These are phyloP conservation scores for Pelargonium nanum DNA, from an alignment of 345 rosid genomes.

Conservation along the genomic window DNA sequence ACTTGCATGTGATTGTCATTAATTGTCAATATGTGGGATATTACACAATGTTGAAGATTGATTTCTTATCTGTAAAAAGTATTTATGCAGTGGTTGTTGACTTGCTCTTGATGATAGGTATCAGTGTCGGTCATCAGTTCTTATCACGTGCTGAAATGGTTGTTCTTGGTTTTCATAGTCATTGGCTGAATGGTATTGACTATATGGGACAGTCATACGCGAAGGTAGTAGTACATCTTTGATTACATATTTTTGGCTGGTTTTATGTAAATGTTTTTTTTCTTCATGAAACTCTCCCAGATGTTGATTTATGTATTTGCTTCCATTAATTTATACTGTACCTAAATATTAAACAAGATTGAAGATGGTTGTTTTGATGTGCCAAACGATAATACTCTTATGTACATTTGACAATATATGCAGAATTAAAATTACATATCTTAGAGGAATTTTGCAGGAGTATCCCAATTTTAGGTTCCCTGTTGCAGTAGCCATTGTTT, in stretches of 20 bases:
- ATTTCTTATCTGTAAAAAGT: too few species aligned
- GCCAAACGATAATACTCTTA: too few species aligned
- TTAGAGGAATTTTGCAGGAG: slow-evolving; percentile 28
- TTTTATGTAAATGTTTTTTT: too few species aligned
- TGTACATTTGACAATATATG: too few species aligned
- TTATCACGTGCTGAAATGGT: slow-evolving; percentile 93
- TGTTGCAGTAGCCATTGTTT: slow-evolving; percentile 58
- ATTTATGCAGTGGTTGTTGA: background rate
- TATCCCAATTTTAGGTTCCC: slow-evolving; percentile 43
- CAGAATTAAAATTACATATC: background rate
- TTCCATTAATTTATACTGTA: too few species aligned
- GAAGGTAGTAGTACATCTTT: slow-evolving; percentile 44
- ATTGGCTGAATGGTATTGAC: slow-evolving; percentile 94
- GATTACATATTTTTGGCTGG: background rate
- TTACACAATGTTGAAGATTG: background rate
- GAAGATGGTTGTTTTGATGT: too few species aligned
- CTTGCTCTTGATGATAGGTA: slow-evolving; percentile 38
- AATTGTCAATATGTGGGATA: background rate
- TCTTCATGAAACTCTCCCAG: too few species aligned
- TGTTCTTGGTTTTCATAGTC: slow-evolving; percentile 77
- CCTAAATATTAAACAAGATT: too few species aligned
- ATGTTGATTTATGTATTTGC: too few species aligned
- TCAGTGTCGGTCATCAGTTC: slow-evolving; percentile 77
- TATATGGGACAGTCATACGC: slow-evolving; percentile 58
- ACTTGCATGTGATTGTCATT: background rate